A percentile compares a stretch with the other conserved stretches of the same genome.
phyloP scores from a whole-genome alignment of 2,329 filamentous ascomycete genomes.

The Metarhizium rileyi region DNA sequence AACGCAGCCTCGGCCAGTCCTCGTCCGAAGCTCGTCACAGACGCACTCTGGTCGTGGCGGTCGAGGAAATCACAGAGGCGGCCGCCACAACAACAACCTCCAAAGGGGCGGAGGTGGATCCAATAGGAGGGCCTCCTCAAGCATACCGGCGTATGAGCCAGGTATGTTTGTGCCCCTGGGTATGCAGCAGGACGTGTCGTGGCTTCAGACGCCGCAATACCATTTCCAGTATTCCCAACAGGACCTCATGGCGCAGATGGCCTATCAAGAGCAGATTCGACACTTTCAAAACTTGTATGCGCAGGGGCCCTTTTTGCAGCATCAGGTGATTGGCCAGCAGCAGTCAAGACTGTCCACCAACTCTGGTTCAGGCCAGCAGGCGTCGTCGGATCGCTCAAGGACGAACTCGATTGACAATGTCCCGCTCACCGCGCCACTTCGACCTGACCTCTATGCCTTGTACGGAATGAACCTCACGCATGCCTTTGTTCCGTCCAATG shows the following conservation, averaged over 20 bases:
- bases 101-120: slow-evolving; percentile 25
- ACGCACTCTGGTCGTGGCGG: slow-evolving; percentile 40
- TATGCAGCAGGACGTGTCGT: slow-evolving; percentile 38
- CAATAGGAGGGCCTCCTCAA: slow-evolving; percentile 43
- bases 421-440: slow-evolving; percentile 47
- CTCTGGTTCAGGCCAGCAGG: slow-evolving; percentile 17
- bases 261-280: slow-evolving; percentile 25
- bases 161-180: slow-evolving; percentile 35
- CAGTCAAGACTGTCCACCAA: slow-evolving; percentile 20
- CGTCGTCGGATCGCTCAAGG: slow-evolving; percentile 42
- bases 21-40: slow-evolving; percentile 52
- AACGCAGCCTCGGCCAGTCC: slow-evolving; percentile 42
- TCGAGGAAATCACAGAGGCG: slow-evolving; percentile 38
- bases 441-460: slow-evolving; percentile 47
- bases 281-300: slow-evolving; percentile 24
- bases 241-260: slow-evolving; percentile 32
- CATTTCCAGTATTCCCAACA: slow-evolving; percentile 32
- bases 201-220: slow-evolving; percentile 36
- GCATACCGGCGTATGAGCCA: slow-evolving; percentile 39
- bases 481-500: slow-evolving; percentile 37
- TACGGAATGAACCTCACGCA: slow-evolving; percentile 31
- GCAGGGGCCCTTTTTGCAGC: slow-evolving; percentile 25
- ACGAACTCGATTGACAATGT: slow-evolving; percentile 55
- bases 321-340: slow-evolving; percentile 25
- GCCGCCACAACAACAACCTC: slow-evolving; percentile 34